Evolutionary conservation across 1,139 yeast species (phyloP).

Genomic region (Geotrichum phurueaensis): DNA sequence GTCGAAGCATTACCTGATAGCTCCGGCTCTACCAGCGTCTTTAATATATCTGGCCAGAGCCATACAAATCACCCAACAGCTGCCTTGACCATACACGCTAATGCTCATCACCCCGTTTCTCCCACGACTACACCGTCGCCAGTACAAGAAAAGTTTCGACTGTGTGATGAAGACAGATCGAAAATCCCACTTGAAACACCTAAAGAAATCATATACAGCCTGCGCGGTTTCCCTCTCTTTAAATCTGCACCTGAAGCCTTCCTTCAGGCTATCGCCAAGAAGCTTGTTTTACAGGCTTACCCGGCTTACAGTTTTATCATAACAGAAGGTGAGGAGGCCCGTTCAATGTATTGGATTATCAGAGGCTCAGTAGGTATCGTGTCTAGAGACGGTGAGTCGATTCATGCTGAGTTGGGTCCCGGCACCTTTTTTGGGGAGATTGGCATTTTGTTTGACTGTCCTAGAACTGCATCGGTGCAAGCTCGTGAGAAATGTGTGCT

Average conservation of each 20-base stretch:
- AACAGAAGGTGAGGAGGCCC: slow-evolving; percentile 67
- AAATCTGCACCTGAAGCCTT: slow-evolving; percentile 60
- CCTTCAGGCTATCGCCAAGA: slow-evolving; percentile 52
- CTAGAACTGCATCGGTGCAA: slow-evolving; percentile 78
- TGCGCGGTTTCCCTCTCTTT: slow-evolving; percentile 57
- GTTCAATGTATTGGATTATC: slow-evolving; percentile 73
- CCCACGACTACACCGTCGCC: slow-evolving; percentile 5
- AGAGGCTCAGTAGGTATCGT: slow-evolving; percentile 70
- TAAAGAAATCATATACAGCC: slow-evolving; percentile 44
- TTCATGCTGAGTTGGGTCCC: slow-evolving; percentile 60
- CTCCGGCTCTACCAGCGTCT: not conserved
- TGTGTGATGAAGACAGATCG: not conserved
- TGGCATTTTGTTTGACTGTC: slow-evolving; percentile 67
- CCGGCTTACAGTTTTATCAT: slow-evolving; percentile 65
- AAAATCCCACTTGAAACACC: slow-evolving; percentile 12
- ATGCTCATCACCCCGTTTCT: slow-evolving; percentile 1
- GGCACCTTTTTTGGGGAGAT: slow-evolving; percentile 77
- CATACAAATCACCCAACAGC: not conserved
- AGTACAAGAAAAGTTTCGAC: not conserved
- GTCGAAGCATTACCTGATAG: not conserved
- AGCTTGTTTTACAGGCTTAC: slow-evolving; percentile 52
- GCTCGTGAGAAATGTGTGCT: slow-evolving; percentile 60
- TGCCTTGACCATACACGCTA: not conserved
- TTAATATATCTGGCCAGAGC: not conserved
- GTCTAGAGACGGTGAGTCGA: slow-evolving; percentile 68